Evolutionary conservation across 208 protist species (phyloP).

Genomic region (Leishmania major): DNA sequence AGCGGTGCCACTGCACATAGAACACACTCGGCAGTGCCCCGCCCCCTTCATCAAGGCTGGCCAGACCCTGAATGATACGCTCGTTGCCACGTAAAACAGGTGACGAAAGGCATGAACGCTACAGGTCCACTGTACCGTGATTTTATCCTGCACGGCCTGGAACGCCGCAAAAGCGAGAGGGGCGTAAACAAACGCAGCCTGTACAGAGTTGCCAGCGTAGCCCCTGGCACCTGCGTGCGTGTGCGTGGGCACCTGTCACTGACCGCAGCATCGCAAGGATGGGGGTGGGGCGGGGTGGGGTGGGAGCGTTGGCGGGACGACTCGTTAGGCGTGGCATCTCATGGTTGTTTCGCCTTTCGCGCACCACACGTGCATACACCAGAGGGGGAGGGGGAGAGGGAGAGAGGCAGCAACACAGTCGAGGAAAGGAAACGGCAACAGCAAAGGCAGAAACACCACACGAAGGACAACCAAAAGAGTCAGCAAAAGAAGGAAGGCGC

Average conservation of each 20-base stretch:
- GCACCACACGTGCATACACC: neutral
- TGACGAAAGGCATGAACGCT: neutral
- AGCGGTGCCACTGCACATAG: neutral
- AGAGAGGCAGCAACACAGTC: neutral
- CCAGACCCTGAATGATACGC: neutral
- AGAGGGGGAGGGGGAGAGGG: neutral
- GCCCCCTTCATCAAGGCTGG: neutral
- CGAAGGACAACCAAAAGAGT: neutral
- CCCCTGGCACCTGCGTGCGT: neutral
- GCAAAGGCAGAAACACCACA: neutral
- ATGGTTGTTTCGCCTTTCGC: neutral
- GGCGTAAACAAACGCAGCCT: too few relatives aligned
- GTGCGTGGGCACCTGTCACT: neutral
- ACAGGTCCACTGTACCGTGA: neutral
- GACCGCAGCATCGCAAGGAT: neutral
- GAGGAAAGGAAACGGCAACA: neutral
- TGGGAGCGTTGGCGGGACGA: neutral
- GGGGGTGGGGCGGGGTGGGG: neutral
- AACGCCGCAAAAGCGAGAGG: neutral
- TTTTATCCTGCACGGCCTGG: too few relatives aligned
- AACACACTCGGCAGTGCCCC: neutral
- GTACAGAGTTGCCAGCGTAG: neutral
- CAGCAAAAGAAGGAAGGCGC: neutral
- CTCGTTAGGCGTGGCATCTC: neutral
- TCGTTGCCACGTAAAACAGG: neutral